Base-by-base conservation (phyloP, 306 rosid genomes). In the Luffa aegyptiaca region DNA sequence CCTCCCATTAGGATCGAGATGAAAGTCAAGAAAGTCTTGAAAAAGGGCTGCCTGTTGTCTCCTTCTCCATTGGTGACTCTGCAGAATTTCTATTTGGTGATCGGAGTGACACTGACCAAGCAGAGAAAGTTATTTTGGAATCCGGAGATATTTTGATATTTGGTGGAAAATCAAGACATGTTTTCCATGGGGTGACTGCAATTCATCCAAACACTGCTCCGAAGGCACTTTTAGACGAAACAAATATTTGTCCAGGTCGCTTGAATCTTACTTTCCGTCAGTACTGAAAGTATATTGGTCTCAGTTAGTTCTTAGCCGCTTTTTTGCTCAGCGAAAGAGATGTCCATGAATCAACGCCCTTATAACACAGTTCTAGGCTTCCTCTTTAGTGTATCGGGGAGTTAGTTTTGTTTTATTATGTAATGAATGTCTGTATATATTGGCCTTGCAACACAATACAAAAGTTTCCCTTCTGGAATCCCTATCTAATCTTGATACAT, bases 61-160 rank as follows among this genome's bases (percentile, higher is more conserved):
- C 98, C 79, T 91, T 95, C 76, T 91, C 98, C 69, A 89, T 95
- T 49, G 98, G 98, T 36, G 92, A 95, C 83, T 36, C 90, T 0
- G 97, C 97, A 4, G 90, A 89, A 3, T 95, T 95, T 70, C 70
- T 85, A 82, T 90, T 81, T 17, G 84, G 92, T 0, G 89, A 90
- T 37, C 78, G 74, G 42, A 82, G 89, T 81, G 89, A 88, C 69
- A 80, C 70, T 6, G 88, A 85, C 33, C 53, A 44, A 77, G 93
- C 92, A 41, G 7, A 86, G 0, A 84, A 80, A 46, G 66, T 90
- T 36, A 17, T 18, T 10, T 88, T 92, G 21, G 82, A 89, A 63
- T 91, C 96, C 5, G 98, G 97, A 64, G 97, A 95, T 89, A 90
- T 91, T 70, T 80, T 92, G 74, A 90, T 95, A 83, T 91, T 92